phyloP scores from a whole-genome alignment of 2,329 filamentous ascomycete species.

The Fusarium continuum region DNA sequence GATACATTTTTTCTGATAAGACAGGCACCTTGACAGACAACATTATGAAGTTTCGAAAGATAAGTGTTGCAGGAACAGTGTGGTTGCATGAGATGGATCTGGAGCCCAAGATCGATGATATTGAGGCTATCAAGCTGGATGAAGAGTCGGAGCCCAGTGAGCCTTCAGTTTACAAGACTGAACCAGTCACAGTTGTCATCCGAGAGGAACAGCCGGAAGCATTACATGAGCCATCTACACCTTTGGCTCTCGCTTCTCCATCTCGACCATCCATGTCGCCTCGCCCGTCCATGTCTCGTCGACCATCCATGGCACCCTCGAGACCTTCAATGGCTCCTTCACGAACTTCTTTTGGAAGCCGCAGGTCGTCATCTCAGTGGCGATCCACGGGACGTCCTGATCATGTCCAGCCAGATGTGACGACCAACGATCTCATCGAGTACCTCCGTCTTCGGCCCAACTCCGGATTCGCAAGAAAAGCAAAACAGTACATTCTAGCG shows the following conservation, averaged over 20 bases:
- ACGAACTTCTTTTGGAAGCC: slow-evolving; percentile 45
- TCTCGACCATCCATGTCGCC: slow-evolving; percentile 45
- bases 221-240: slow-evolving; percentile 10
- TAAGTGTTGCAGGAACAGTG: slow-evolving; percentile 87
- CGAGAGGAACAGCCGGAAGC: slow-evolving; percentile 42
- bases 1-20: slow-evolving; percentile 92
- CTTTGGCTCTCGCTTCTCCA: slow-evolving; percentile 40
- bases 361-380: slow-evolving; percentile 61
- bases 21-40: slow-evolving; percentile 96
- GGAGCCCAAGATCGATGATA: slow-evolving; percentile 47
- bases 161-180: slow-evolving; percentile 43
- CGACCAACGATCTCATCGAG: slow-evolving; percentile 78
- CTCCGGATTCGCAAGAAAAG: slow-evolving; percentile 80
- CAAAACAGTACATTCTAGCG: slow-evolving; percentile 82
- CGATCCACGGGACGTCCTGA: slow-evolving; percentile 59
- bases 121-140: slow-evolving; percentile 27
- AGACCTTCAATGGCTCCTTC: slow-evolving; percentile 43
- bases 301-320: slow-evolving; percentile 43
- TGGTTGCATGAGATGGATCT: slow-evolving; percentile 87
- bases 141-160: slow-evolving; percentile 39
- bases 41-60: slow-evolving; percentile 92
- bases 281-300: slow-evolving; percentile 32
- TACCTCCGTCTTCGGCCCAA: slow-evolving; percentile 80
- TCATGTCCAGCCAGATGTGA: slow-evolving; percentile 64
- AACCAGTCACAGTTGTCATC: slow-evolving; percentile 44